Conservation (phyloP, 495 filamentous ascomycete species). For the Haplographium delicatum region DNA sequence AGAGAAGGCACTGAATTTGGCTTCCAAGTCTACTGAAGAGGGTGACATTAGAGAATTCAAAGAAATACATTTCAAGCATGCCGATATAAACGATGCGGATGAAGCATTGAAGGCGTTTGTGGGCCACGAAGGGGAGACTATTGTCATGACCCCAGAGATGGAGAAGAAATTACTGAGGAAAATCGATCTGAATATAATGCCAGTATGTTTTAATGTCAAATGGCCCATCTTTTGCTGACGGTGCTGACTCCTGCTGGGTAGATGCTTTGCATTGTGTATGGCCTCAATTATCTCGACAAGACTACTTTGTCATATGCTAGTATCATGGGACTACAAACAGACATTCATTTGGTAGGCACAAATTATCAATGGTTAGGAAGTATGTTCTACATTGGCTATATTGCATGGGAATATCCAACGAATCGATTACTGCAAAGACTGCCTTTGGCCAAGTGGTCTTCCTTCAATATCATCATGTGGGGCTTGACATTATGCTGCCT, state of each 20-base stretch:
- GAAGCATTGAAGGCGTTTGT: conserved; percentile 20
- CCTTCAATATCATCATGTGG: conserved; percentile 45
- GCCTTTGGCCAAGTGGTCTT: conserved; percentile 40
- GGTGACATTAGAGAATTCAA: conserved; percentile 10
- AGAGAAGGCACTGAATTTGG: conserved; percentile 9
- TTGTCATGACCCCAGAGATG: conserved; percentile 30
- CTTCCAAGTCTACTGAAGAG: conserved; percentile 1
- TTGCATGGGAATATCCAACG: conserved; percentile 45
- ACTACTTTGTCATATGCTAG: conserved; percentile 60
- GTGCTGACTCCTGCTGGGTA: background rate
- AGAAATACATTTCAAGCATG: conserved; percentile 11
- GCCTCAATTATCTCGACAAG: conserved; percentile 62
- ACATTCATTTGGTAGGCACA: conserved; percentile 43
- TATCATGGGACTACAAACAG: conserved; percentile 55
- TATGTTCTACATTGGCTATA: conserved; percentile 32
- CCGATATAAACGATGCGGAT: conserved; percentile 22
- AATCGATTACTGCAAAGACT: conserved; percentile 43
- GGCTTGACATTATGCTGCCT: conserved; percentile 41
- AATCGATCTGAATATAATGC: conserved; percentile 61
- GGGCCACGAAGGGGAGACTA: conserved; percentile 24
- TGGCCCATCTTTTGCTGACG: background rate
- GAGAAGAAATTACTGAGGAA: conserved; percentile 46
- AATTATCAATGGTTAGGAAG: conserved; percentile 54
- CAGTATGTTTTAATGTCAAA: conserved; percentile 28
- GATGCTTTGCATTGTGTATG: conserved; percentile 54